A percentile compares a stretch with the other conserved stretches of the same genome.
Evolutionary conservation across 148 eudicot genomes (phyloP).

Genomic region (Bassia scoparia): DNA sequence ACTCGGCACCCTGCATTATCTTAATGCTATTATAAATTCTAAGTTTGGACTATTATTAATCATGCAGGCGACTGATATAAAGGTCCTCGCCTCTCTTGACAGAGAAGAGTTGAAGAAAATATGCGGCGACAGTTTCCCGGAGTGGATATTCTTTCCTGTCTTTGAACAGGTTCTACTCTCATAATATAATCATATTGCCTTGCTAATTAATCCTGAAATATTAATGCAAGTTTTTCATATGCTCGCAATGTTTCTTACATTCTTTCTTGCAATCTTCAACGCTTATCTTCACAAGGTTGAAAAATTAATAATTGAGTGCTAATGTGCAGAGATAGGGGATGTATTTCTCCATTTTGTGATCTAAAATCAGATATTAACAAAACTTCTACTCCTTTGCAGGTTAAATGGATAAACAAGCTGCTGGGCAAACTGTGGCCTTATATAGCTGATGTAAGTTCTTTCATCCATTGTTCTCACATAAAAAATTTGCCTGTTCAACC

Average conservation of each 20-base stretch:
- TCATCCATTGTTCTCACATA: too few relatives aligned
- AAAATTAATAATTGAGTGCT: neutral
- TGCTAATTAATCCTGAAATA: neutral
- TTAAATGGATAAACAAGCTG: constrained; percentile 89
- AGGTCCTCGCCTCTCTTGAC: constrained; percentile 74
- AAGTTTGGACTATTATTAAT: neutral
- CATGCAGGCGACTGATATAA: constrained; percentile 87
- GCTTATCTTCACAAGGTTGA: neutral
- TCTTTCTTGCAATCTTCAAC: neutral
- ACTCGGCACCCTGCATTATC: neutral
- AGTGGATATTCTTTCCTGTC: constrained; percentile 95
- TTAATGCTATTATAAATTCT: neutral
- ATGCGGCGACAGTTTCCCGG: constrained; percentile 88
- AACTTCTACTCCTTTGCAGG: constrained; percentile 44
- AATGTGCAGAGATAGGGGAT: too few relatives aligned
- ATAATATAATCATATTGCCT: constrained; percentile 7
- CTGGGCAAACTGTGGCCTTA: constrained; percentile 88
- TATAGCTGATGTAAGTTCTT: constrained; percentile 82
- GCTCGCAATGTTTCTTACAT: neutral
- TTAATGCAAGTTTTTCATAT: neutral
- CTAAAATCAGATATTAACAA: too few relatives aligned
- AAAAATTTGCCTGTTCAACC: too few relatives aligned
- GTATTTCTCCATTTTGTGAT: too few relatives aligned
- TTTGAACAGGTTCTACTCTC: constrained; percentile 68
- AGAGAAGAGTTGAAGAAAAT: constrained; percentile 91